phyloP scores from a whole-genome alignment of 495 filamentous ascomycete species.

The Rostrohypoxylon terebratum region DNA sequence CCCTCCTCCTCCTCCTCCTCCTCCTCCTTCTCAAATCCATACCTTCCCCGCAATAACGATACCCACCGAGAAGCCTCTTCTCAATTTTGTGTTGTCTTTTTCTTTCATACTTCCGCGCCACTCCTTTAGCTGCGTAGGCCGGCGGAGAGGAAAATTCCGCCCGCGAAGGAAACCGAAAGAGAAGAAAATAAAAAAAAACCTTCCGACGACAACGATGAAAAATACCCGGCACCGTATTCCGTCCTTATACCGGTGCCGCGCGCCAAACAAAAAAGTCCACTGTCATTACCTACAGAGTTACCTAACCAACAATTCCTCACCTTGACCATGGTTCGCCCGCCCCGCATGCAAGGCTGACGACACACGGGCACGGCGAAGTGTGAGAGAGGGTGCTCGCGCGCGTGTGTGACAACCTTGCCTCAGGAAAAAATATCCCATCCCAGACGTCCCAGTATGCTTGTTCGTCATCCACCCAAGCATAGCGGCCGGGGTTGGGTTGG shows the following conservation, averaged over 20 bases:
- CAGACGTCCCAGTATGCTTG: slow-evolving; percentile 5
- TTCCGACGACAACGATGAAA: background rate
- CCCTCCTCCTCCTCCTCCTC: background rate
- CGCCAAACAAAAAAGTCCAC: slow-evolving; percentile 3
- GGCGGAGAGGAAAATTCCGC: background rate
- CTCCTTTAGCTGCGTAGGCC: background rate
- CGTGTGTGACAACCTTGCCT: background rate
- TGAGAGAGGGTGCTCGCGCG: background rate
- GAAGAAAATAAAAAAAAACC: too few species aligned
- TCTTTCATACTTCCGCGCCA: background rate
- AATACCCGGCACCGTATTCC: background rate
- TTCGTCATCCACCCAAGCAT: slow-evolving; percentile 1
- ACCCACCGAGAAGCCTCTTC: background rate
- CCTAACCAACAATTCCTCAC: slow-evolving; percentile 12
- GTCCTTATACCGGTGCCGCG: background rate
- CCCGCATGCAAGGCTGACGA: slow-evolving; percentile 48
- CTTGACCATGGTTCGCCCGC: slow-evolving; percentile 18
- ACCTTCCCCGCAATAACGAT: background rate
- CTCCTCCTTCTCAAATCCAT: background rate
- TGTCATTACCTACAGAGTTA: slow-evolving; percentile 30
- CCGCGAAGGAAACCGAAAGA: background rate
- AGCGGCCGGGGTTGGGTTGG: background rate
- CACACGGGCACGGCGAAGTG: slow-evolving; percentile 8
- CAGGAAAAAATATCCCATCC: slow-evolving; percentile 10
- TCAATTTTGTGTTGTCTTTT: background rate